Base-by-base conservation (phyloP, 2,329 filamentous ascomycete species). In the Thielaviopsis euricoi region DNA sequence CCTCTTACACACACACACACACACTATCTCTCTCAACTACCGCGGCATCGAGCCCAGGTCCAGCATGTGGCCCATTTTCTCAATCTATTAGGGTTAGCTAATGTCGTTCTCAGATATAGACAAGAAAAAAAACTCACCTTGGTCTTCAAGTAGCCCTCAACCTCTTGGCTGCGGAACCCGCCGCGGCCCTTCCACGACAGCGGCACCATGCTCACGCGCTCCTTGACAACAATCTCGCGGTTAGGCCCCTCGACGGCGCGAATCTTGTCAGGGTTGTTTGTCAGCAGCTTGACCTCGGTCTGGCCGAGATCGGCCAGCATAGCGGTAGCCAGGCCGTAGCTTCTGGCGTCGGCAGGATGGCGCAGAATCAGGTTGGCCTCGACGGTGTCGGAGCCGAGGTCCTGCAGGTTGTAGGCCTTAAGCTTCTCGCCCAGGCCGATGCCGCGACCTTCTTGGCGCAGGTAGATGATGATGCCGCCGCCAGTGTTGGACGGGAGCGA, bases 181-280 rank as follows among this genome's bases (percentile, higher is more conserved):
- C 84, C 84, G 64, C 83, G 81, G 1, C 87, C 88, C 67, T 87
- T 87, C 93, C 93, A 98, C 10, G 89, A 90, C 61, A 97, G 69
- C 2, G 93, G 93, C 59, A 98, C 84, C 93, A 98, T 98, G 1
- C 90, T 85, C 13, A 98, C 90, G 52, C 93, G 75, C 71, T 97
- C 91, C 63, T 79, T 87, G 1, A 98, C 93, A 9, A 86, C 78
- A 13, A 98, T 78, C 71, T 98, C 91, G 12, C 89, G 76, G 63
- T 87, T 87, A 0, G 90, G 90, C 0, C 93, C 93, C 69, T 98
- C 93, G 0, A 98, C 87, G 0, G 93, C 93, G 17, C 89, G 77
- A 49, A 98, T 87, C 74, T 98, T 98, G 65, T 98, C 93, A 0
- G 93, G 93, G 66, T 98, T 98, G 69, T 98, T 98, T 10, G 93